Conservation (phyloP, 2,329 filamentous ascomycete species). For the Penicillium corylophilum region DNA sequence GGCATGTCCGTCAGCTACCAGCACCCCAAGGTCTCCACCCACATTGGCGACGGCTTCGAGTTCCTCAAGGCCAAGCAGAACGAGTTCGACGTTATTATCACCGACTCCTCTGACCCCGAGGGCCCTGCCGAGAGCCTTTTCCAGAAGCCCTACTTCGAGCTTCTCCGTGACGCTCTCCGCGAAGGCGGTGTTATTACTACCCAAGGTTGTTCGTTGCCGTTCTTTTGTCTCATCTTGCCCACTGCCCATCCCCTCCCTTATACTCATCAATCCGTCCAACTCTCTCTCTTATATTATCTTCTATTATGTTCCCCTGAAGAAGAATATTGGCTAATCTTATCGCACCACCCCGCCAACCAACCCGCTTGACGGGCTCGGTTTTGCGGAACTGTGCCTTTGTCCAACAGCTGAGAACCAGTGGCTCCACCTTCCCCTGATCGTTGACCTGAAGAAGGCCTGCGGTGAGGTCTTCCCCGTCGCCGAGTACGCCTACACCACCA, state of each 20-base stretch:
- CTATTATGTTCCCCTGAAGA: slow-evolving; percentile 2
- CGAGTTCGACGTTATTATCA: slow-evolving; percentile 98
- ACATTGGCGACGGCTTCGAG: slow-evolving; percentile 97
- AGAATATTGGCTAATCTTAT: slow-evolving; percentile 24
- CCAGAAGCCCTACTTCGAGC: slow-evolving; percentile 98
- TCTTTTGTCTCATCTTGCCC: slow-evolving; percentile 42
- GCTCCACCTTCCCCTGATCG: slow-evolving; percentile 93
- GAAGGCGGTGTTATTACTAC: slow-evolving; percentile 98
- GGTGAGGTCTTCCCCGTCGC: slow-evolving; percentile 94
- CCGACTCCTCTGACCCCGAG: slow-evolving; percentile 95
- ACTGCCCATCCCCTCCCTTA: background rate
- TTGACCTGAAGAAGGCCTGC: slow-evolving; percentile 94
- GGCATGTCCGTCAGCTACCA: slow-evolving; percentile 90
- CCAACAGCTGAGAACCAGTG: slow-evolving; percentile 92
- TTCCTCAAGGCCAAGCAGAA: slow-evolving; percentile 97
- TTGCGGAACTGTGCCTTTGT: slow-evolving; percentile 27
- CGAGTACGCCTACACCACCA: slow-evolving; percentile 98
- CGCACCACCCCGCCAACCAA: slow-evolving; percentile 32
- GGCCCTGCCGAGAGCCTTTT: slow-evolving; percentile 95
- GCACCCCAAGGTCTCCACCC: slow-evolving; percentile 88
- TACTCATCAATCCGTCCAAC: background rate
- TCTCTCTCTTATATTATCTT: slow-evolving; percentile 38
- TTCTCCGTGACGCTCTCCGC: slow-evolving; percentile 82
- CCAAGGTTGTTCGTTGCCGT: slow-evolving; percentile 98
- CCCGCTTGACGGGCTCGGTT: slow-evolving; percentile 29